Base-by-base conservation (phyloP, 1,139 yeast genomes). In the Candida tunisiensis region DNA sequence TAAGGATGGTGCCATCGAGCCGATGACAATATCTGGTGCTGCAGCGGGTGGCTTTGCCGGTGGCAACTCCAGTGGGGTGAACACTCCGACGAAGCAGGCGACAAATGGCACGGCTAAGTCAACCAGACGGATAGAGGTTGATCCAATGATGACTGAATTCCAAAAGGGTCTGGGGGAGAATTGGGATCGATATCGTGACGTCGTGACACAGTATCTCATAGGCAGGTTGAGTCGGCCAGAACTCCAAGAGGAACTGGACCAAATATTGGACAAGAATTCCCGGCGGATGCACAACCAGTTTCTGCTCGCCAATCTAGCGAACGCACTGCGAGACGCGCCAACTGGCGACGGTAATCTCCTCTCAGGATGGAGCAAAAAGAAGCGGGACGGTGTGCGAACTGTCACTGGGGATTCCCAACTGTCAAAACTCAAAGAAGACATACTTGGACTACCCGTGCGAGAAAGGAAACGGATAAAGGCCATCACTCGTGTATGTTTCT, bases 211-310 rank as follows among this genome's bases (percentile, higher is more conserved):
- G 29, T 85, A 80, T 40, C 60, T 85, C 21, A 65, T 79, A 28
- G 94, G 93, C 20, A 74, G 73, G 44, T 56, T 83, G 14, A 77
- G 93, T 5, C 62, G 94, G 34, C 52, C 54, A 19, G 98, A 88
- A 49, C 60, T 85, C 34, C 69, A 72, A 32, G 55, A 55, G 10
- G 67, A 56, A 19, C 59, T 79, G 15, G 55, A 57, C 14, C 67
- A 68, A 7, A 55, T 77, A 16, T 52, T 80, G 24, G 16, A 19
- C 9, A 49, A 62, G 29, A n/a, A n/a, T n/a, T n/a, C n/a, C n/a
- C n/a, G n/a, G n/a, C n/a, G n/a, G n/a, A 54, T 74, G 57, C 98
- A 88, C 51, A 88, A 88, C 51, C 82, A 77, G 43, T 60, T 88
- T 27, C 55, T 88, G 28, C 57, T 85, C 28, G 69, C 92, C 12